Percentiles rank a stretch among this genome's conserved stretches.
These are phyloP conservation scores for Raphanus sativus DNA, from an alignment of 345 rosid species.

Conservation along the genomic window DNA sequence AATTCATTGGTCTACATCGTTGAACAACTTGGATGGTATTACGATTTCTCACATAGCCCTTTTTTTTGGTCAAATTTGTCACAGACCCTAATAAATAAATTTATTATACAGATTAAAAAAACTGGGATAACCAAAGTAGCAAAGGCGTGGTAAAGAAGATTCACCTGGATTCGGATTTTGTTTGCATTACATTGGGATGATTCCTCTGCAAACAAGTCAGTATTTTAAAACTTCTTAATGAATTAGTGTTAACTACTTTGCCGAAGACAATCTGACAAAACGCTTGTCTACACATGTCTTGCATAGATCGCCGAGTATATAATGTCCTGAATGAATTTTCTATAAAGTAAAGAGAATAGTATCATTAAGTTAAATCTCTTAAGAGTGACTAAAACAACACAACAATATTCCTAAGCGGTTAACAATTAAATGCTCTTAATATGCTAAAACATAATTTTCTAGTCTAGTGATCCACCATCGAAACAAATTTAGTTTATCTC, in stretches of 20 bases:
- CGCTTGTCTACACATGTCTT: slow-evolving; percentile 20
- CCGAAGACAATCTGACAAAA: slow-evolving; percentile 18
- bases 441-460: background rate
- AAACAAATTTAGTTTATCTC: too few species aligned
- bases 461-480: too few species aligned
- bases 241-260: background rate
- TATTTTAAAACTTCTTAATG: background rate
- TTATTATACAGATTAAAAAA: background rate
- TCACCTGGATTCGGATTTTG: slow-evolving; percentile 31
- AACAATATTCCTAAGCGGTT: background rate
- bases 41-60: background rate
- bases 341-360: background rate
- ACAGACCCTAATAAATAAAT: background rate
- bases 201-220: background rate
- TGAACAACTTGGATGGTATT: background rate
- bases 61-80: too few species aligned
- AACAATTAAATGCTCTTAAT: background rate
- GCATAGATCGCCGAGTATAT: background rate
- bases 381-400: background rate
- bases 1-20: slow-evolving; percentile 5
- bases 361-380: background rate
- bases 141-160: slow-evolving; percentile 38
- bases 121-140: slow-evolving; percentile 17
- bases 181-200: slow-evolving; percentile 1
- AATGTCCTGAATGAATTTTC: background rate